Evolutionary conservation across 257 asterid genomes (phyloP).

Genomic region (Capsicum rhomboideum): DNA sequence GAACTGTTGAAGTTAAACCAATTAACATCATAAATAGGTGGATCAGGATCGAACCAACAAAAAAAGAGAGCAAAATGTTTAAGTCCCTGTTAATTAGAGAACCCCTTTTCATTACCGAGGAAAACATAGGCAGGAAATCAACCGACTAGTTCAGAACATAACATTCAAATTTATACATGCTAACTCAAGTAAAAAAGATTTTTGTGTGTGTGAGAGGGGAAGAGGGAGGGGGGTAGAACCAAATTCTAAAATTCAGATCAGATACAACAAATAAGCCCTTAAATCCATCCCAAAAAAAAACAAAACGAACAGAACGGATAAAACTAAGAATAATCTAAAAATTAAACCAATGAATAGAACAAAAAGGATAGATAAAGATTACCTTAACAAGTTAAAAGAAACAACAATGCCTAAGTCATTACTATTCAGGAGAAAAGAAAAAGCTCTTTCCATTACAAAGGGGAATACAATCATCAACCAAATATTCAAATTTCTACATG

Average conservation of each 20-base stretch:
- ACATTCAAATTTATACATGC: background rate
- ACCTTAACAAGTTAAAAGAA: background rate
- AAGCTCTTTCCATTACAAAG: background rate
- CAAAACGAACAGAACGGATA: background rate
- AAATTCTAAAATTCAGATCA: background rate
- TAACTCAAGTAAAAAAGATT: background rate
- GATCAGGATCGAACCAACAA: background rate
- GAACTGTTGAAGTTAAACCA: background rate
- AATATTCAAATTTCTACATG: background rate
- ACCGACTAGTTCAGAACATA: background rate
- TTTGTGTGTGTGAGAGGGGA: too few relatives aligned
- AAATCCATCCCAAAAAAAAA: background rate
- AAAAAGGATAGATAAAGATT: background rate
- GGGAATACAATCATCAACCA: background rate
- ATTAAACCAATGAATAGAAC: background rate
- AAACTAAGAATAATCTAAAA: background rate
- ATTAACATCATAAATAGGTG: background rate
- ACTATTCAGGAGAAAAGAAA: background rate
- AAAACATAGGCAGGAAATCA: background rate
- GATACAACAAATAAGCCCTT: background rate
- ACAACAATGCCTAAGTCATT: background rate
- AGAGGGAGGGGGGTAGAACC: too few relatives aligned
- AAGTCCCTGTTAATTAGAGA: background rate
- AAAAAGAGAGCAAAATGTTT: background rate
- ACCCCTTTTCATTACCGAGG: background rate